phyloP scores from a whole-genome alignment of 352 stramenopile species.

The Globisporangium parvum region DNA sequence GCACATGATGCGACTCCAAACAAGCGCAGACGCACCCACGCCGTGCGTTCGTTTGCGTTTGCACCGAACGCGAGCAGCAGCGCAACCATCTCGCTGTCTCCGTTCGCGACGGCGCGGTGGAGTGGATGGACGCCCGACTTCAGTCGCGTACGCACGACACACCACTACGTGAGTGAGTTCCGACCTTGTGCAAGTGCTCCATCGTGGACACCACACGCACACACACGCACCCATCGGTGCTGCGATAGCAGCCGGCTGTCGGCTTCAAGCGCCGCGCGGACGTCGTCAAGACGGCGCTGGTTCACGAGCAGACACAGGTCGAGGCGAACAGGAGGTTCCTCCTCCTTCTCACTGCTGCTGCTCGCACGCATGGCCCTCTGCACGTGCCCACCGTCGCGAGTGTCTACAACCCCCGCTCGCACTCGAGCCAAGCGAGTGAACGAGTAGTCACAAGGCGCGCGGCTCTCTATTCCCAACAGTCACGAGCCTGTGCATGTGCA shows the following conservation, averaged over 20 bases:
- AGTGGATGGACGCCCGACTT: conserved; percentile 63
- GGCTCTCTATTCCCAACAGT: too few relatives aligned
- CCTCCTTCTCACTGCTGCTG: not conserved
- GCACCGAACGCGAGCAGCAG: conserved; percentile 45
- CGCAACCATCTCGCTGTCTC: conserved; percentile 32
- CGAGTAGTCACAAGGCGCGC: too few relatives aligned
- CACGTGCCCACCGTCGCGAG: too few relatives aligned
- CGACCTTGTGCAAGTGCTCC: not conserved
- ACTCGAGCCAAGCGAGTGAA: too few relatives aligned
- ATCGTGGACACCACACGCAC: too few relatives aligned
- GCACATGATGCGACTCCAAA: too few relatives aligned
- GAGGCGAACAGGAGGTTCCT: not conserved
- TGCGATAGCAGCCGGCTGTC: conserved; percentile 30
- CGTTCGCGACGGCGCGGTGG: conserved; percentile 52
- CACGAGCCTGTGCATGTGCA: too few relatives aligned
- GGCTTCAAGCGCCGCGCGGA: conserved; percentile 27
- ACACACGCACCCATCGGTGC: conserved; percentile 47
- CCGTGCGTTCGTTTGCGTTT: conserved; percentile 46
- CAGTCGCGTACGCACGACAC: too few relatives aligned
- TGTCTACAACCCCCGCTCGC: too few relatives aligned
- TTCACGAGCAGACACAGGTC: conserved; percentile 58
- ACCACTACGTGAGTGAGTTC: too few relatives aligned
- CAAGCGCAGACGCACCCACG: conserved; percentile 33
- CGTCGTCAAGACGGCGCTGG: conserved; percentile 25
- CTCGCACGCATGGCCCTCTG: not conserved